Evolutionary conservation across 768 basidiomycete genomes (phyloP).

Genomic region (Kwoniella heveanensis): DNA sequence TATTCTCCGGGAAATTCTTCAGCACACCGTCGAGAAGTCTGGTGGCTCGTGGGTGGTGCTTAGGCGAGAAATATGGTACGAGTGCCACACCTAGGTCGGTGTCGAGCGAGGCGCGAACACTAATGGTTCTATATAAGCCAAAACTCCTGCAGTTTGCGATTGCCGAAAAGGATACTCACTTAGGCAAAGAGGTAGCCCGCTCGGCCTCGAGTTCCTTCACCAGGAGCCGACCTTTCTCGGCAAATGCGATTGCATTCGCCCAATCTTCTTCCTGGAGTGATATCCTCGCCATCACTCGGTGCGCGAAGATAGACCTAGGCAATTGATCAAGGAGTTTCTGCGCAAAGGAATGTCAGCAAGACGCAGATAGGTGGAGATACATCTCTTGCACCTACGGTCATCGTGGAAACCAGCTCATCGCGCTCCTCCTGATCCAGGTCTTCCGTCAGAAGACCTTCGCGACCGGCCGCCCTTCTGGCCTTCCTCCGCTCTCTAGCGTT

Average conservation of each 20-base stretch:
- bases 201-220: slow-evolving; percentile 64
- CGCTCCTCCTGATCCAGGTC: slow-evolving; percentile 56
- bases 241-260: slow-evolving; percentile 68
- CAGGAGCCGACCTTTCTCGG: slow-evolving; percentile 70
- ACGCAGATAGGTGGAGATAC: not conserved
- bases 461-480: slow-evolving; percentile 37
- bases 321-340: slow-evolving; percentile 53
- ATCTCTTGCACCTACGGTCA: slow-evolving; percentile 64
- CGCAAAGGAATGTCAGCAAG: not conserved
- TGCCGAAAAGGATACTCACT: slow-evolving; percentile 57
- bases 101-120: slow-evolving; percentile 63
- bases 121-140: slow-evolving; percentile 15
- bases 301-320: slow-evolving; percentile 67
- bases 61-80: slow-evolving; percentile 83
- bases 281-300: slow-evolving; percentile 67
- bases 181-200: slow-evolving; percentile 62
- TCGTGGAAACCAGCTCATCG: slow-evolving; percentile 66
- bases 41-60: slow-evolving; percentile 79
- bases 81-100: slow-evolving; percentile 72
- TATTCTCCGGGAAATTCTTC: slow-evolving; percentile 64
- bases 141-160: not conserved
- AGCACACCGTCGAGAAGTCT: slow-evolving; percentile 74
- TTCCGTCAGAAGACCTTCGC: slow-evolving; percentile 40
- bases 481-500: slow-evolving; percentile 46
- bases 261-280: slow-evolving; percentile 74